Evolutionary conservation across 2,329 filamentous ascomycete species (phyloP).

Genomic region (Alternaria sp.): DNA sequence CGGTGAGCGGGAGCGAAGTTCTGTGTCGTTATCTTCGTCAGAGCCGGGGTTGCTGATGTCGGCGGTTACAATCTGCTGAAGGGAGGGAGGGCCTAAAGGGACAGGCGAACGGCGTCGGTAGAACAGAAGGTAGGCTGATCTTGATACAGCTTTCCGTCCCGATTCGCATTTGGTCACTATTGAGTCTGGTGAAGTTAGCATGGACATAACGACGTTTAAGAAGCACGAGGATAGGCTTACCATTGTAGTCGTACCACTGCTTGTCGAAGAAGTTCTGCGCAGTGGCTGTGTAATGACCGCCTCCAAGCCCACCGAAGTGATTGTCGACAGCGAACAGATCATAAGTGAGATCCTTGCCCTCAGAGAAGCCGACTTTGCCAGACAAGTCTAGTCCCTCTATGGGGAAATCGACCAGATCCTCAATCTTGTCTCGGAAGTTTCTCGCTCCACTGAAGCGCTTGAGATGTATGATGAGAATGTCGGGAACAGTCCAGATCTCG

Average conservation of each 20-base stretch:
- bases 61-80: constrained; percentile 74
- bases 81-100: constrained; percentile 80
- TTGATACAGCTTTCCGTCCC: constrained; percentile 70
- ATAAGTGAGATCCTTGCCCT: constrained; percentile 84
- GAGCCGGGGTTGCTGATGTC: constrained; percentile 54
- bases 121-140: constrained; percentile 90
- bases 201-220: background rate
- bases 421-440: constrained; percentile 86
- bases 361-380: constrained; percentile 78
- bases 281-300: constrained; percentile 95
- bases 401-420: constrained; percentile 90
- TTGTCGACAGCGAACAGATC: constrained; percentile 96
- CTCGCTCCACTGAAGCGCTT: constrained; percentile 93
- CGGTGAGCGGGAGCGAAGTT: constrained; percentile 53
- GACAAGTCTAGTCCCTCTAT: constrained; percentile 85
- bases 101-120: constrained; percentile 83
- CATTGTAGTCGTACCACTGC: constrained; percentile 97
- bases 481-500: constrained; percentile 94
- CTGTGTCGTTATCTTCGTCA: constrained; percentile 54
- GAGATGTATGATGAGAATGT: constrained; percentile 92
- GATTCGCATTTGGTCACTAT: constrained; percentile 70
- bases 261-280: constrained; percentile 90
- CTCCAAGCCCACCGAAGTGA: constrained; percentile 90
- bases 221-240: constrained; percentile 56
- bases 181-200: constrained; percentile 67